Percentiles rank a stretch among this genome's conserved stretches.
Conservation (phyloP, 2,329 filamentous ascomycete genomes). For the Paracamarosporium sp. region DNA sequence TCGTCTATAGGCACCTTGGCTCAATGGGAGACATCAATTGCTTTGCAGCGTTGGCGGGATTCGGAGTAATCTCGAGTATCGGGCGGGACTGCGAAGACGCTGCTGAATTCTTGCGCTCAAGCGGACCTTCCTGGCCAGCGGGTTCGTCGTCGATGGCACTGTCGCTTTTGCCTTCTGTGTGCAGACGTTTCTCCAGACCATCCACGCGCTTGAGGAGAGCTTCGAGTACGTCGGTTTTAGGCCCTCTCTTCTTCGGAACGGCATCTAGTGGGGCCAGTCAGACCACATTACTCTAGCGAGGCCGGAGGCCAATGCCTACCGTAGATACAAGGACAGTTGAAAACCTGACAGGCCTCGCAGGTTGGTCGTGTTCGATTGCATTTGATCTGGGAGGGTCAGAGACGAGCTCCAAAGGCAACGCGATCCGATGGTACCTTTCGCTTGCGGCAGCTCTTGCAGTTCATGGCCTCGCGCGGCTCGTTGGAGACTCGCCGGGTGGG, state of each 20-base stretch:
- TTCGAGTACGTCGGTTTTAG: slow-evolving; percentile 88
- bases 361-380: slow-evolving; percentile 85
- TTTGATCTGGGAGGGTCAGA: slow-evolving; percentile 72
- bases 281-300: background rate
- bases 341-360: slow-evolving; percentile 88
- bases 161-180: slow-evolving; percentile 60
- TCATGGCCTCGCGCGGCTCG: slow-evolving; percentile 89
- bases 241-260: slow-evolving; percentile 86
- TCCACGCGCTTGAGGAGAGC: slow-evolving; percentile 85
- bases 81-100: slow-evolving; percentile 28
- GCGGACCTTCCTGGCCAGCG: slow-evolving; percentile 29
- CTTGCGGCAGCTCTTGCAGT: slow-evolving; percentile 93
- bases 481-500: slow-evolving; percentile 73
- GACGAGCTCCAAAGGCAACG: slow-evolving; percentile 8
- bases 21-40: slow-evolving; percentile 47
- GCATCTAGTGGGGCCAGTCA: slow-evolving; percentile 65
- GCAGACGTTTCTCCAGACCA: slow-evolving; percentile 80
- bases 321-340: slow-evolving; percentile 87
- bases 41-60: slow-evolving; percentile 24
- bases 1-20: slow-evolving; percentile 38
- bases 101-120: slow-evolving; percentile 28
- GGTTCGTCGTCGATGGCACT: slow-evolving; percentile 33
- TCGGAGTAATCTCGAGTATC: slow-evolving; percentile 34
- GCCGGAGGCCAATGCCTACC: slow-evolving; percentile 59
- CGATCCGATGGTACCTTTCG: slow-evolving; percentile 71